Percentiles rank a stretch among this genome's conserved stretches.
phyloP scores from a whole-genome alignment of 768 basidiomycete species.

The Lactifluus echinatus region DNA sequence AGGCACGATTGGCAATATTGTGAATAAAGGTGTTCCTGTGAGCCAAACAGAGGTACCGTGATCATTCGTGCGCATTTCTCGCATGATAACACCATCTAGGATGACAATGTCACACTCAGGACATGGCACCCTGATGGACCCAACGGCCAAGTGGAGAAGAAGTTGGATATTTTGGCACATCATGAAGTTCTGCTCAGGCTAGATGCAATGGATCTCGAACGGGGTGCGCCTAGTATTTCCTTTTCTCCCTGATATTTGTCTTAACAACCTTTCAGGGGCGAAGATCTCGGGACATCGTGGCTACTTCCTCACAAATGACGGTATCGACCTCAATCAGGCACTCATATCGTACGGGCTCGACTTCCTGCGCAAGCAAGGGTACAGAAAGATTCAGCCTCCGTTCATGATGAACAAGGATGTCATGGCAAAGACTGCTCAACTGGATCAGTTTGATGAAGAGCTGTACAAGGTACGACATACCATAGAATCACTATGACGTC shows the following conservation, averaged over 20 bases:
- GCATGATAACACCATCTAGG: constrained; percentile 38
- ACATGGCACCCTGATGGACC: constrained; percentile 84
- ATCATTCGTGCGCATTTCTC: neutral
- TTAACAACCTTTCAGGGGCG: constrained; percentile 43
- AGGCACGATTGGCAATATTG: constrained; percentile 82
- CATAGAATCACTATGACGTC: neutral
- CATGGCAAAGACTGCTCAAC: constrained; percentile 97
- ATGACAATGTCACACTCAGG: constrained; percentile 76
- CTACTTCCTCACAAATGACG: constrained; percentile 92
- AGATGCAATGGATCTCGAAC: constrained; percentile 94
- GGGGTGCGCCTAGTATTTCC: constrained; percentile 45
- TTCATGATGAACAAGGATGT: constrained; percentile 98
- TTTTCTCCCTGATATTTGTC: neutral
- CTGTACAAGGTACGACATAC: constrained; percentile 76
- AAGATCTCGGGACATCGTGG: constrained; percentile 95
- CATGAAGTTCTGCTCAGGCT: constrained; percentile 91
- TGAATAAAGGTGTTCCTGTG: constrained; percentile 78
- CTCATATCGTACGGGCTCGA: constrained; percentile 91
- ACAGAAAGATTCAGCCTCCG: constrained; percentile 93
- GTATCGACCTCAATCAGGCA: constrained; percentile 95
- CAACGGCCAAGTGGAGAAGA: constrained; percentile 60
- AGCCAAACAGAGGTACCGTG: constrained; percentile 74
- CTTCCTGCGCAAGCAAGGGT: constrained; percentile 72
- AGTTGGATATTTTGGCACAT: constrained; percentile 82
- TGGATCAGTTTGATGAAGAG: constrained; percentile 98